These are phyloP conservation scores for Arachis stenosperma DNA, from an alignment of 306 rosid species.

Conservation along the genomic window DNA sequence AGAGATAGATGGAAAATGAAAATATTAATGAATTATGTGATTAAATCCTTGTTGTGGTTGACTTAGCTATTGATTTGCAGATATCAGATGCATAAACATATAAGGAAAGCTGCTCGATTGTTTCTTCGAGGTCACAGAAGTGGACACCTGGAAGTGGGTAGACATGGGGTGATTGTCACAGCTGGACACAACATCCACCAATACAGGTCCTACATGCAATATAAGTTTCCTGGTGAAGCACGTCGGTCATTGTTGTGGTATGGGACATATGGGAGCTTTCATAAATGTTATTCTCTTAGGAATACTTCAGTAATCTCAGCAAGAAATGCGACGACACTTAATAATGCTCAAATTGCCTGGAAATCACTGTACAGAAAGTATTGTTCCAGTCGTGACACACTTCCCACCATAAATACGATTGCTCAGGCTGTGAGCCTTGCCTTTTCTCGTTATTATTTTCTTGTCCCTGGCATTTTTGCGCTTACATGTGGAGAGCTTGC, in stretches of 20 bases:
- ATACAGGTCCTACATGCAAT: conserved; percentile 49
- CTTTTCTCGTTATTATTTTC: conserved; percentile 65
- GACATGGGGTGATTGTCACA: conserved; percentile 55
- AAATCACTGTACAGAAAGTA: conserved; percentile 63
- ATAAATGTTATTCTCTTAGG: conserved; percentile 39
- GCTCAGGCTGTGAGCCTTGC: conserved; percentile 93
- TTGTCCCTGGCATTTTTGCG: conserved; percentile 88
- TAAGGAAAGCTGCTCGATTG: conserved; percentile 53
- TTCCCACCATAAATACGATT: conserved; percentile 65
- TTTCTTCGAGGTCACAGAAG: conserved; percentile 46
- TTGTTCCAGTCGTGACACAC: conserved; percentile 40
- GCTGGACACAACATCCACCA: conserved; percentile 57
- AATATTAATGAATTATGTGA: conserved; percentile 21
- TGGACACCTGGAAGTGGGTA: conserved; percentile 46
- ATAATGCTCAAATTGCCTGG: conserved; percentile 68
- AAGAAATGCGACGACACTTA: conserved; percentile 50
- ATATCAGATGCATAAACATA: conserved; percentile 65
- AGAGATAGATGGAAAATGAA: not conserved
- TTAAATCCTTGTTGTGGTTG: conserved; percentile 17
- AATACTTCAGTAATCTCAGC: conserved; percentile 51
- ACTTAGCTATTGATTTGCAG: conserved; percentile 55
- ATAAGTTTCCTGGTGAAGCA: conserved; percentile 49
- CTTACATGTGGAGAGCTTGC: conserved; percentile 79
- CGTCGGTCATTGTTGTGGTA: conserved; percentile 48
- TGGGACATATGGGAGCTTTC: conserved; percentile 47